Percentiles rank a stretch among this genome's conserved stretches.
Conservation (phyloP, 805 yeast genomes). For the Candida argentea region DNA sequence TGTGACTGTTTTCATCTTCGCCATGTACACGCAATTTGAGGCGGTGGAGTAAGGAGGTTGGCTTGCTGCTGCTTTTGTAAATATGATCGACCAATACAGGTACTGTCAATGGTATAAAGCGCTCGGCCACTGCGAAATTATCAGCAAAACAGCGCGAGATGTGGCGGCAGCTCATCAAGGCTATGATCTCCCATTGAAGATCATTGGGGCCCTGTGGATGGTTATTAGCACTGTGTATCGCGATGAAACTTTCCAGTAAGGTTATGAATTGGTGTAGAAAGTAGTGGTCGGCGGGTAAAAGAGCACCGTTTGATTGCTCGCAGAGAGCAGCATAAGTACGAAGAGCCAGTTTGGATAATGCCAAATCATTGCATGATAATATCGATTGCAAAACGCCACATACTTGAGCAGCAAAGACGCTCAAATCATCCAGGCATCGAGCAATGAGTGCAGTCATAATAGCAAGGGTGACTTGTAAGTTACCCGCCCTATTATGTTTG, state of each 20-base stretch:
- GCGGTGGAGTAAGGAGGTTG: constrained; percentile 10
- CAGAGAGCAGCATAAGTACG: constrained; percentile 37
- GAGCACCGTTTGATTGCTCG: constrained; percentile 45
- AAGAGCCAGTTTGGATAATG: constrained; percentile 45
- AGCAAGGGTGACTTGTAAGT: constrained; percentile 70
- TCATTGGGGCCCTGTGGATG: constrained; percentile 16
- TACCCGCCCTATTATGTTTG: constrained; percentile 57
- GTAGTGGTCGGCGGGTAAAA: constrained; percentile 54
- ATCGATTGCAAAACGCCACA: constrained; percentile 48
- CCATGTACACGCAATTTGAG: constrained; percentile 17
- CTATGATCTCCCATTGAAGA: constrained; percentile 36
- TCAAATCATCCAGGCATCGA: constrained; percentile 74
- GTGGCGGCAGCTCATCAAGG: constrained; percentile 29
- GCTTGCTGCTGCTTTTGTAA: constrained; percentile 10
- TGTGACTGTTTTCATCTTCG: constrained; percentile 6
- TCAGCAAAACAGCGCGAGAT: constrained; percentile 29
- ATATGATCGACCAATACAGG: constrained; percentile 30
- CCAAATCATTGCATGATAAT: constrained; percentile 47
- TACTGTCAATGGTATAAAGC: constrained; percentile 23
- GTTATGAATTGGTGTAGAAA: constrained; percentile 39
- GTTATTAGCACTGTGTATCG: constrained; percentile 7
- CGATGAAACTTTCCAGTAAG: constrained; percentile 12
- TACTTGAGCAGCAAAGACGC: constrained; percentile 66
- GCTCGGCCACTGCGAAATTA: constrained; percentile 17
- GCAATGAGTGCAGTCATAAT: constrained; percentile 61